A percentile compares a stretch with the other conserved stretches of the same genome.
phyloP scores from a whole-genome alignment of 352 stramenopile species.

The Discostella stelligera region DNA sequence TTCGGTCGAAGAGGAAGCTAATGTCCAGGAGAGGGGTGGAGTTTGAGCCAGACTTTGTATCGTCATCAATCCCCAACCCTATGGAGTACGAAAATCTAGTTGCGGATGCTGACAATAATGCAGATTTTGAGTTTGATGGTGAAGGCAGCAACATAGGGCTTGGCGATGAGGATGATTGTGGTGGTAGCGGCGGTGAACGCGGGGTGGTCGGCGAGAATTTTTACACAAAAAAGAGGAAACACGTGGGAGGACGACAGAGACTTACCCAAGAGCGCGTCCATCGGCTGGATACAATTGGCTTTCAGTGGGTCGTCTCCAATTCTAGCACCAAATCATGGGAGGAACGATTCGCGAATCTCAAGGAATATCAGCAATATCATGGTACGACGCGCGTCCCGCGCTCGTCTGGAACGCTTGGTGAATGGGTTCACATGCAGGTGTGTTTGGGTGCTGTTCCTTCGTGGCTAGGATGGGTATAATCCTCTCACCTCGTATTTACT shows the following conservation, averaged over 20 bases:
- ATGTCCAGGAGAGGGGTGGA: conserved; percentile 21
- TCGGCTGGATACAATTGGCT: conserved; percentile 57
- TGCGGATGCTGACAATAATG: conserved; percentile 8
- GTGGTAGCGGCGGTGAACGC: not conserved
- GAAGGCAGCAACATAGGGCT: conserved; percentile 2
- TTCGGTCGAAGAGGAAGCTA: conserved; percentile 27
- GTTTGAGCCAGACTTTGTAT: conserved; percentile 7
- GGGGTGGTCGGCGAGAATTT: not conserved
- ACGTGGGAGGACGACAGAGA: conserved; percentile 18
- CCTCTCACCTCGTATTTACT: not conserved
- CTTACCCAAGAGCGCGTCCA: conserved; percentile 19
- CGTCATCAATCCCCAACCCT: no score
- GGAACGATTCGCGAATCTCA: conserved; percentile 56
- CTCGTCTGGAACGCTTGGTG: conserved; percentile 29
- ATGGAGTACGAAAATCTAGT: not conserved
- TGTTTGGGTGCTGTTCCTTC: not conserved
- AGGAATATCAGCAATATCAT: conserved; percentile 15
- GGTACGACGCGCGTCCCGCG: conserved; percentile 27
- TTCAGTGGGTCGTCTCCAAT: conserved; percentile 57
- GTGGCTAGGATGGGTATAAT: not conserved
- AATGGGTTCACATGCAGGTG: conserved; percentile 49
- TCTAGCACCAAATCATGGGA: conserved; percentile 60
- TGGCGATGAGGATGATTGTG: not conserved
- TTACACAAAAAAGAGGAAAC: conserved; percentile 12
- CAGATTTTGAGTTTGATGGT: not conserved